phyloP scores from a whole-genome alignment of 2,329 filamentous ascomycete species.

The Pseudopithomyces chartarum region DNA sequence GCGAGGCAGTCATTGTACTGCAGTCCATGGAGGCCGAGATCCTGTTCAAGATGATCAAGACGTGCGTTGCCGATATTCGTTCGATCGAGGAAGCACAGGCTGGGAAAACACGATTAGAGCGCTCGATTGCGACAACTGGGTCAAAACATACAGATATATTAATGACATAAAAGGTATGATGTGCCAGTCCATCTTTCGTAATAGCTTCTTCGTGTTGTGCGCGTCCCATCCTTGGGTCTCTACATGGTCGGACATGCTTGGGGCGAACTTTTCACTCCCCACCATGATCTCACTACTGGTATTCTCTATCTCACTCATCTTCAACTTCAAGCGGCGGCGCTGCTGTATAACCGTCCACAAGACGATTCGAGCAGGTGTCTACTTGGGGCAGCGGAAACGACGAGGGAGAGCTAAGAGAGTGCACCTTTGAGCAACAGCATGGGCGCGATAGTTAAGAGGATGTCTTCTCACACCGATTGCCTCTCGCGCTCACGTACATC shows the following conservation, averaged over 20 bases:
- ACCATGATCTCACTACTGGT: slow-evolving; percentile 21
- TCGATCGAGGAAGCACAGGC: slow-evolving; percentile 58
- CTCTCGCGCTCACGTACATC: not conserved
- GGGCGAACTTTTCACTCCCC: slow-evolving; percentile 10
- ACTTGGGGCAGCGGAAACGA: not conserved
- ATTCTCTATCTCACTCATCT: not conserved
- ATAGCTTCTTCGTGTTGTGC: slow-evolving; percentile 54
- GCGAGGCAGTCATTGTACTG: slow-evolving; percentile 66
- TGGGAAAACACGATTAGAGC: slow-evolving; percentile 3
- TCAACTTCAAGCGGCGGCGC: not conserved
- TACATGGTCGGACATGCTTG: slow-evolving; percentile 21
- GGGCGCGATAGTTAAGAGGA: too few relatives aligned
- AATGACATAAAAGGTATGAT: slow-evolving; percentile 65
- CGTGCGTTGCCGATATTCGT: slow-evolving; percentile 56
- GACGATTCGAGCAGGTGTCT: not conserved
- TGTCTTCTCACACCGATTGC: too few relatives aligned
- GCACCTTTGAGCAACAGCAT: too few relatives aligned
- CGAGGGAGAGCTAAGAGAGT: too few relatives aligned
- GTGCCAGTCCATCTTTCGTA: slow-evolving; percentile 60
- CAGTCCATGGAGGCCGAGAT: slow-evolving; percentile 42
- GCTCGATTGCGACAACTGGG: not conserved
- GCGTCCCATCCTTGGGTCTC: slow-evolving; percentile 44
- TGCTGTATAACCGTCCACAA: not conserved
- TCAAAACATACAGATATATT: slow-evolving; percentile 56
- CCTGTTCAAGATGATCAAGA: slow-evolving; percentile 44